Conservation (phyloP, 2,329 filamentous ascomycete genomes). For the Aureobasidium sp. region DNA sequence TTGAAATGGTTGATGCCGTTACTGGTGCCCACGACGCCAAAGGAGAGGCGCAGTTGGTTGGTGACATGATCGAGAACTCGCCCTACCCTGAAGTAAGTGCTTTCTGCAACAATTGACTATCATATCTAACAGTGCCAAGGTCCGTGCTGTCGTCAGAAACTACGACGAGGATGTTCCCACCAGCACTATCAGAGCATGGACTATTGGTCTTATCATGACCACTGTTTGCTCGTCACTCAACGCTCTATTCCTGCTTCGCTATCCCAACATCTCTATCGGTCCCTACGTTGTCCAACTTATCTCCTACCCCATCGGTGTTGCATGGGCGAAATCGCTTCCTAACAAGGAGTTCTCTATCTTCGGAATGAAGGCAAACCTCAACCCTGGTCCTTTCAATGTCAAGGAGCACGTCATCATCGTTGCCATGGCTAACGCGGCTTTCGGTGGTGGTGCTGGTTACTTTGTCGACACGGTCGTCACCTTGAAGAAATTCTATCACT, state of each 20-base stretch:
- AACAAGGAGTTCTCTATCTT: slow-evolving; percentile 50
- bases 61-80: slow-evolving; percentile 58
- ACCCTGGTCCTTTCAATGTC: slow-evolving; percentile 43
- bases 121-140: slow-evolving; percentile 12
- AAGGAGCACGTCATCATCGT: slow-evolving; percentile 27
- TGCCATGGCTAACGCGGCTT: slow-evolving; percentile 45
- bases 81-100: slow-evolving; percentile 57
- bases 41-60: slow-evolving; percentile 51
- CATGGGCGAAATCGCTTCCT: slow-evolving; percentile 48
- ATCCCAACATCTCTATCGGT: slow-evolving; percentile 81
- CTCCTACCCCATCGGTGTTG: slow-evolving; percentile 71
- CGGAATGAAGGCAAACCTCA: slow-evolving; percentile 49
- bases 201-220: slow-evolving; percentile 54
- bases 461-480: slow-evolving; percentile 24
- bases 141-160: slow-evolving; percentile 57
- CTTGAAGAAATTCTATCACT: slow-evolving; percentile 65
- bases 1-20: slow-evolving; percentile 54
- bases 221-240: slow-evolving; percentile 58
- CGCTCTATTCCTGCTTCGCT: slow-evolving; percentile 81
- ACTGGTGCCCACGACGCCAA: slow-evolving; percentile 49
- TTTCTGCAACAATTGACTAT: background rate
- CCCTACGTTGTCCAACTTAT: slow-evolving; percentile 80
- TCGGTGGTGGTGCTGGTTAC: slow-evolving; percentile 33
- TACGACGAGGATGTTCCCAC: slow-evolving; percentile 58
- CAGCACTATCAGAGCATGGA: slow-evolving; percentile 60